Evolutionary conservation across 2,329 filamentous ascomycete genomes (phyloP).

Genomic region (Paraphaeosphaeria sporulosa): DNA sequence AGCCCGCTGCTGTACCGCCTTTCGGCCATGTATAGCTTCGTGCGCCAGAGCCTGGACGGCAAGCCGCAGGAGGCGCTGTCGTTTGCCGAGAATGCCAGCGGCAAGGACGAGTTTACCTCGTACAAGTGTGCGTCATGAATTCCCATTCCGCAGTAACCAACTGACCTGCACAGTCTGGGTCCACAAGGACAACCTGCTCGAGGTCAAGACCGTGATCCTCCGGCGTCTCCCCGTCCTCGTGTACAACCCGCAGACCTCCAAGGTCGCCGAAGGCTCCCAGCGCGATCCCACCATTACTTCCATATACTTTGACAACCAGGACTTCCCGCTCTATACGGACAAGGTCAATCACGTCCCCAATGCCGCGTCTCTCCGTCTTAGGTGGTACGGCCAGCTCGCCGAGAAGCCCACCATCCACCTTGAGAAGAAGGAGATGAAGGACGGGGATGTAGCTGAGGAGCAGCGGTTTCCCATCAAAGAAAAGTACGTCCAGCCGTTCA

Average conservation of each 20-base stretch:
- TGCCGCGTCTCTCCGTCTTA: slow-evolving; percentile 81
- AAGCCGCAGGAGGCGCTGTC: slow-evolving; percentile 54
- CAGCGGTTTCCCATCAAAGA: slow-evolving; percentile 86
- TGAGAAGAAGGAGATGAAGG: slow-evolving; percentile 87
- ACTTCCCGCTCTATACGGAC: slow-evolving; percentile 84
- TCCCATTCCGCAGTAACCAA: neutral
- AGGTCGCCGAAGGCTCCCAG: slow-evolving; percentile 78
- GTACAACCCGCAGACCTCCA: slow-evolving; percentile 87
- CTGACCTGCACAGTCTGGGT: slow-evolving; percentile 77
- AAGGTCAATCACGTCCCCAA: slow-evolving; percentile 81
- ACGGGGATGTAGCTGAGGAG: slow-evolving; percentile 79
- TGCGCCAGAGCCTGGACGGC: slow-evolving; percentile 81
- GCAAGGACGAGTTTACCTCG: slow-evolving; percentile 76
- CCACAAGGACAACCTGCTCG: slow-evolving; percentile 91
- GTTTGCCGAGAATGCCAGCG: slow-evolving; percentile 51
- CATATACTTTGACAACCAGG: slow-evolving; percentile 90
- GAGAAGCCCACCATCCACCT: slow-evolving; percentile 81
- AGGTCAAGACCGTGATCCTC: slow-evolving; percentile 95
- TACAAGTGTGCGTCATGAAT: slow-evolving; percentile 75
- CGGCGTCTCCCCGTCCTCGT: slow-evolving; percentile 89
- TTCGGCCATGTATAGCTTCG: slow-evolving; percentile 94
- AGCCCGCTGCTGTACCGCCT: slow-evolving; percentile 86
- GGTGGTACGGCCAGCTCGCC: slow-evolving; percentile 89
- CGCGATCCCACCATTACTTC: slow-evolving; percentile 90
- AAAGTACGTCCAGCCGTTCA: slow-evolving; percentile 89